These are phyloP conservation scores for Tetracladium marchalianum DNA, from an alignment of 495 filamentous ascomycete species.

Conservation along the genomic window DNA sequence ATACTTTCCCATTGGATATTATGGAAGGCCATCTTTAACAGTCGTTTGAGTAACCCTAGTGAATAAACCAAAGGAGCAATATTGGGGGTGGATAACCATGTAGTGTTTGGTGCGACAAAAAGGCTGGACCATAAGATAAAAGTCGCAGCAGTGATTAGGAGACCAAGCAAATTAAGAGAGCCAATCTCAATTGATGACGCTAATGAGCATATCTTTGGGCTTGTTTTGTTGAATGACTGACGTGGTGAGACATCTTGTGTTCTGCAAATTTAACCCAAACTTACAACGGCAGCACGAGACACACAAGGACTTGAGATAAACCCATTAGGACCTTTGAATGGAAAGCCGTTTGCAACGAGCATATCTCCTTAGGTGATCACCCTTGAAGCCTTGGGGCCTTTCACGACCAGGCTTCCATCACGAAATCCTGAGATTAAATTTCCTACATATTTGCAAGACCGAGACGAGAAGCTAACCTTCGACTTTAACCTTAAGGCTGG, in stretches of 20 bases:
- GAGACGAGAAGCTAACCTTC: constrained; percentile 48
- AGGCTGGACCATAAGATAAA: constrained; percentile 83
- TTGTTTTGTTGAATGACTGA: constrained; percentile 92
- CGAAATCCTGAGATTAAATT: constrained; percentile 48
- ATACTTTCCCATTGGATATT: constrained; percentile 83
- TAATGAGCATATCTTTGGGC: constrained; percentile 71
- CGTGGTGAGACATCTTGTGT: constrained; percentile 26
- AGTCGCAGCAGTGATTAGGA: constrained; percentile 69
- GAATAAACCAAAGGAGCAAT: constrained; percentile 67
- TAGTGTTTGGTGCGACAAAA: constrained; percentile 32
- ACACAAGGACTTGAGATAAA: constrained; percentile 84
- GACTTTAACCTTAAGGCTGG: constrained; percentile 66
- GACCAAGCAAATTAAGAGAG: constrained; percentile 54
- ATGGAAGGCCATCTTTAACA: constrained; percentile 67
- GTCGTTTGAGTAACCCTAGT: constrained; percentile 66
- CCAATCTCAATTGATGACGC: constrained; percentile 55
- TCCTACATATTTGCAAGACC: constrained; percentile 56
- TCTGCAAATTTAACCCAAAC: background rate
- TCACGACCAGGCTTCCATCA: constrained; percentile 37
- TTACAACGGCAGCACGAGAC: constrained; percentile 64
- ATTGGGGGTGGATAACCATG: constrained; percentile 14
- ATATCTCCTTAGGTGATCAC: constrained; percentile 86
- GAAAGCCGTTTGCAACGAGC: constrained; percentile 82
- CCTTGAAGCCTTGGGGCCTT: constrained; percentile 69
- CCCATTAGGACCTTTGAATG: constrained; percentile 74